These are phyloP conservation scores for Teunomyces funiuensis DNA, from an alignment of 805 yeast species.

Conservation along the genomic window DNA sequence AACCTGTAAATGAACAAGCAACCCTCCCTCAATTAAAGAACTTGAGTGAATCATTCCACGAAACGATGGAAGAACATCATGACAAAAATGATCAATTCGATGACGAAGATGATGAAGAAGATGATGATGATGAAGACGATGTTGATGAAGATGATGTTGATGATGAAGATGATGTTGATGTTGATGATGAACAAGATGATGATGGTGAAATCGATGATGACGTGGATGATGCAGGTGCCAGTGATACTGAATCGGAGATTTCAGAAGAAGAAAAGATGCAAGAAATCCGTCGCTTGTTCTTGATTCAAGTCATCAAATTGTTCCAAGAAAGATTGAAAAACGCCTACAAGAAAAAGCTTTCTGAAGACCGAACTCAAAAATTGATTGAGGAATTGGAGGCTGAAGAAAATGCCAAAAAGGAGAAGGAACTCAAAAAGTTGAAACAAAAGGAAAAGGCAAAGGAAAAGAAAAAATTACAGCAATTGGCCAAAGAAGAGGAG, in stretches of 20 bases:
- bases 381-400: constrained; percentile 69
- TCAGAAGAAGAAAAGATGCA: constrained; percentile 63
- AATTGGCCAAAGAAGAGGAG: constrained; percentile 64
- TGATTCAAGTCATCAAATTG: constrained; percentile 74
- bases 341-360: constrained; percentile 77
- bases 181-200: constrained; percentile 5
- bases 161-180: constrained; percentile 7
- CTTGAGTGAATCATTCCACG: not conserved
- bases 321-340: constrained; percentile 70
- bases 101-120: constrained; percentile 31
- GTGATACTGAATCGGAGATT: constrained; percentile 36
- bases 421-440: constrained; percentile 63
- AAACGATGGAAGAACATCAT: constrained; percentile 32
- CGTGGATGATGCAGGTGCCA: constrained; percentile 41
- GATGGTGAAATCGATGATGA: constrained; percentile 30
- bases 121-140: too few relatives aligned
- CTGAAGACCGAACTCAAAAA: constrained; percentile 67
- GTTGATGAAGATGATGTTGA: constrained; percentile 21
- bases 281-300: constrained; percentile 79
- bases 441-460: constrained; percentile 67
- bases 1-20: not conserved
- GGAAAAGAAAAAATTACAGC: constrained; percentile 65
- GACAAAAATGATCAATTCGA: constrained; percentile 43
- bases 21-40: not conserved
- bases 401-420: constrained; percentile 63